A percentile compares a stretch with the other conserved stretches of the same genome.
Evolutionary conservation across 345 rosid species (phyloP).

Genomic region (Boechera stricta): DNA sequence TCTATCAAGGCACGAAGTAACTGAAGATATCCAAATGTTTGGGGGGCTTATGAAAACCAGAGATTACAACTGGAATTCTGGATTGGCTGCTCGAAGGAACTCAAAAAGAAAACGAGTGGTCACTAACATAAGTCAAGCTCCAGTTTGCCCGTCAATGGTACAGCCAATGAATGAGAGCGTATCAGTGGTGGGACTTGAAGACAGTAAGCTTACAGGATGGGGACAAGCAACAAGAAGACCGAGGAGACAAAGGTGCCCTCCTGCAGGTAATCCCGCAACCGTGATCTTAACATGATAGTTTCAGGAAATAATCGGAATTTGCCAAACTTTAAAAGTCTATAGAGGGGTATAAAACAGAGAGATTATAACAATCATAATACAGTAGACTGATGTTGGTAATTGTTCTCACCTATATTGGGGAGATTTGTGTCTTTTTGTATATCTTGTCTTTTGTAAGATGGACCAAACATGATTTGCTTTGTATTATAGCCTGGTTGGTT

Average conservation of each 20-base stretch:
- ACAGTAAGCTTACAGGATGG: slow-evolving; percentile 43
- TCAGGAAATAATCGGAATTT: slow-evolving; percentile 20
- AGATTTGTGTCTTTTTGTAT: slow-evolving; percentile 24
- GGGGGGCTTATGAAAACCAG: slow-evolving; percentile 76
- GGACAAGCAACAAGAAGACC: slow-evolving; percentile 46
- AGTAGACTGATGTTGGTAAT: slow-evolving; percentile 17
- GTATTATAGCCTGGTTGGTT: slow-evolving; percentile 29
- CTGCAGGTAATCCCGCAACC: slow-evolving; percentile 41
- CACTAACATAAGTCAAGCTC: slow-evolving; percentile 37
- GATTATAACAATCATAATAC: slow-evolving; percentile 21
- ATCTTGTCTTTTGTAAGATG: slow-evolving; percentile 34
- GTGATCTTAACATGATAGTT: slow-evolving; percentile 39
- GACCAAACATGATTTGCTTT: slow-evolving; percentile 34
- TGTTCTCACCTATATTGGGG: slow-evolving; percentile 18
- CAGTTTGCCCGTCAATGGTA: slow-evolving; percentile 22
- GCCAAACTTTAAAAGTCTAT: slow-evolving; percentile 14
- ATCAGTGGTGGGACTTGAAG: slow-evolving; percentile 41
- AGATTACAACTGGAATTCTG: slow-evolving; percentile 56
- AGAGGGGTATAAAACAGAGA: slow-evolving; percentile 35
- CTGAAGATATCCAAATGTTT: slow-evolving; percentile 84
- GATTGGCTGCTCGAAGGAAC: slow-evolving; percentile 36
- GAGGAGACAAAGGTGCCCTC: slow-evolving; percentile 45
- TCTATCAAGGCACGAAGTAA: slow-evolving; percentile 83
- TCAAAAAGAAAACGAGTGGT: slow-evolving; percentile 36
- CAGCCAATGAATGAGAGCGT: slow-evolving; percentile 32